A percentile compares a stretch with the other conserved stretches of the same genome.
Evolutionary conservation across 257 asterid genomes (phyloP).

Genomic region (Lantana camara): DNA sequence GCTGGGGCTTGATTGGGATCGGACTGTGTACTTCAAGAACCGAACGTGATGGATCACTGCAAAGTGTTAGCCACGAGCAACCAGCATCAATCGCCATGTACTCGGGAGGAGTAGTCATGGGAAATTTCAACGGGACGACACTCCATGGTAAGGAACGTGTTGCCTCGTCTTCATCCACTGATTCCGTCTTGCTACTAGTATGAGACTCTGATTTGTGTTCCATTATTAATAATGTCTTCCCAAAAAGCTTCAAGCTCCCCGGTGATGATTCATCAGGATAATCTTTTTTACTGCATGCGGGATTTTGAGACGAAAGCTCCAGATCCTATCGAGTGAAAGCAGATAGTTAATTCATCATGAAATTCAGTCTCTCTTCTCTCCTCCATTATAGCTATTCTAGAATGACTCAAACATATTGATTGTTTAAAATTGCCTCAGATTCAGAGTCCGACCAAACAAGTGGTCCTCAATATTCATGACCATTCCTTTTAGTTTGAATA

Average conservation of each 20-base stretch:
- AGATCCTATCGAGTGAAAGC: slow-evolving; percentile 44
- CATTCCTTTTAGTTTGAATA: too few relatives aligned
- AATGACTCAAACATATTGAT: too few relatives aligned
- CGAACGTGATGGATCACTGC: slow-evolving; percentile 28
- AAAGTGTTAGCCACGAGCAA: slow-evolving; percentile 45
- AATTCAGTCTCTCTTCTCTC: too few relatives aligned
- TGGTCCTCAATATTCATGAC: too few relatives aligned
- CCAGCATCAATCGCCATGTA: slow-evolving; percentile 1
- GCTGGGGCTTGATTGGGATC: slow-evolving; percentile 50
- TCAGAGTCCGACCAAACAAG: too few relatives aligned
- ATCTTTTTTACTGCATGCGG: slow-evolving; percentile 39
- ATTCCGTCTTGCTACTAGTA: slow-evolving; percentile 38
- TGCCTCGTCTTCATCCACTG: slow-evolving; percentile 31
- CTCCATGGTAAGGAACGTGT: slow-evolving; percentile 32
- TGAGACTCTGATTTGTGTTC: slow-evolving; percentile 40
- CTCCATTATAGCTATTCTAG: too few relatives aligned
- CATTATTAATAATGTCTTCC: slow-evolving; percentile 63
- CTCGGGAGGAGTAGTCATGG: slow-evolving; percentile 24
- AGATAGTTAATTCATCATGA: slow-evolving; percentile 19
- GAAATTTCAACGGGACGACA: slow-evolving; percentile 34
- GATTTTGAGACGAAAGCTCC: slow-evolving; percentile 45
- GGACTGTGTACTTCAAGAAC: slow-evolving; percentile 53
- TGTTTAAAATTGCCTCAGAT: too few relatives aligned
- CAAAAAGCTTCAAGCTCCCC: slow-evolving; percentile 75
- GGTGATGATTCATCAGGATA: slow-evolving; percentile 42